phyloP scores from a whole-genome alignment of 2,329 filamentous ascomycete genomes.

The Microdochium trichocladiopsis region DNA sequence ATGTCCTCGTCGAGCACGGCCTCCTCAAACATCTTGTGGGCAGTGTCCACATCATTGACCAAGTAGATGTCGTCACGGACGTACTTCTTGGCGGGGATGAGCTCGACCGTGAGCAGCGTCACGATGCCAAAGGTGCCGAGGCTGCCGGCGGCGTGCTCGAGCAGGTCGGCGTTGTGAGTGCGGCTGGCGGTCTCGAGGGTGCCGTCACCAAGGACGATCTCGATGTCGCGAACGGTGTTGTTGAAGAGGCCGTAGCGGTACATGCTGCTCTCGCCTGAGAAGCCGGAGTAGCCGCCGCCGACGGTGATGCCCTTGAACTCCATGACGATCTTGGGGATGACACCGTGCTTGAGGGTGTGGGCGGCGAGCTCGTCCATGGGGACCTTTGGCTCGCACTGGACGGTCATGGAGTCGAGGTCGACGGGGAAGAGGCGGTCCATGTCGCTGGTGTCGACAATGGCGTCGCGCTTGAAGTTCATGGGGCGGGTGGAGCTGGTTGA shows the following conservation, averaged over 20 bases:
- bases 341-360: constrained; percentile 38
- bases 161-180: constrained; percentile 38
- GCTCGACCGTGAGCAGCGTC: constrained; percentile 44
- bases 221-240: constrained; percentile 40
- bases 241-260: constrained; percentile 53
- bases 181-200: constrained; percentile 38
- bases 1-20: constrained; percentile 15
- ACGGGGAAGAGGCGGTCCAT: constrained; percentile 47
- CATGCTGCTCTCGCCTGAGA: constrained; percentile 47
- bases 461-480: constrained; percentile 21
- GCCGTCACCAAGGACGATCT: constrained; percentile 48
- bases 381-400: constrained; percentile 51
- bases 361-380: constrained; percentile 49
- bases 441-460: constrained; percentile 45
- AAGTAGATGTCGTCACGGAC: constrained; percentile 43
- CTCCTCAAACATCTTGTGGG: constrained; percentile 28
- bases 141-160: constrained; percentile 43
- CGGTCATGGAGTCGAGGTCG: constrained; percentile 36
- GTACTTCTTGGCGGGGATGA: constrained; percentile 37
- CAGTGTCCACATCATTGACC: constrained; percentile 17
- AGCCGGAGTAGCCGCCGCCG: constrained; percentile 50
- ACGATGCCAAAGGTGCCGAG: constrained; percentile 50
- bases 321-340: constrained; percentile 50
- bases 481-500: constrained; percentile 54
- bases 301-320: constrained; percentile 54